Base-by-base conservation (phyloP, 306 rosid species). In the Prinsepia uniflora region DNA sequence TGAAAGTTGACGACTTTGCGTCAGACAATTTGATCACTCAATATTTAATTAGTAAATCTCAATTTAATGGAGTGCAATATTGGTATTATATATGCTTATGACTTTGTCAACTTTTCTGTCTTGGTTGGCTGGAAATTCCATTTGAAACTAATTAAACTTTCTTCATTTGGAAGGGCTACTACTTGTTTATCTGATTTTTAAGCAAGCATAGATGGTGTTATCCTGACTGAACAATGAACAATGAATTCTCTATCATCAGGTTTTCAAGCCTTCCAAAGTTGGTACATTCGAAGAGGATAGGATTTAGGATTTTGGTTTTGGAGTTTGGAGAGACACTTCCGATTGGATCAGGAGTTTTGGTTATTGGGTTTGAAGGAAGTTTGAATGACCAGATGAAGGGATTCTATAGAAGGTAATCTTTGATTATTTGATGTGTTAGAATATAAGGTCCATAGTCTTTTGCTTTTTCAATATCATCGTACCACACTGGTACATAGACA, bases 311-410 rank as follows among this genome's bases (percentile, higher is more conserved):
- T 78, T 74, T 94, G 79, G 92, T 94, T 8, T 73, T 94, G 92
- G 97, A 83, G 83, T 90, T 94, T 46, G 56, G 87, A 0, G 87
- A 89, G 72, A 40, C 64, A 1, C 66, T 94, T 34, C 95, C 87
- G 5, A 22, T 68, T 61, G 99, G 97, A 53, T 59, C 71, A 10
- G 99, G 97, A 70, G 78, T 86, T 18, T 79, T 94, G 78, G 53
- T 68, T 36, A 87, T 94, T 79, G 71, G 36, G 46, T 94, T 91
- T 79, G 81, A 91, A 61, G 98, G 98, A 74, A 79, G 46, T 67
- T 80, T 94, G 85, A 94, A 86, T 66, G 97, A 94, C 80, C 79
- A 75, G 66, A 90, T 90, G 96, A 94, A 90, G 84, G 98, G 98
- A 1, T 90, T 94, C 72, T 94, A 87, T 78, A 83, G 88, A 81